A percentile compares a stretch with the other conserved stretches of the same genome.
Evolutionary conservation across 2,329 filamentous ascomycete species (phyloP).

Genomic region (Thermothelomyces thermophilus): DNA sequence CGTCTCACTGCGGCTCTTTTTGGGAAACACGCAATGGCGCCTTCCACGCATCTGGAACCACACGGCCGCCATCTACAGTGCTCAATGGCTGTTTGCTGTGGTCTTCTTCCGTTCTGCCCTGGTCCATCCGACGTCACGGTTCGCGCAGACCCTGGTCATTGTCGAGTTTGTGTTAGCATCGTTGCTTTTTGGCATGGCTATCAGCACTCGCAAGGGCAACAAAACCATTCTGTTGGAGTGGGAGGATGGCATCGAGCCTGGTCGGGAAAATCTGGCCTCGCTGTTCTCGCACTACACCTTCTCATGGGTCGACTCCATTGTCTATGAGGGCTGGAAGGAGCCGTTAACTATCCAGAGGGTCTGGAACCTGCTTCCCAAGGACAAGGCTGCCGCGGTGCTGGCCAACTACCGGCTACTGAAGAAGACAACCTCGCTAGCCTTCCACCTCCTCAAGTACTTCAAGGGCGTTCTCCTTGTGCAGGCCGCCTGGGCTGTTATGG

Average conservation of each 20-base stretch:
- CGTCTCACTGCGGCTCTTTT: conserved; percentile 63
- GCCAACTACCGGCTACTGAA: conserved; percentile 78
- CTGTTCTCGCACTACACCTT: conserved; percentile 84
- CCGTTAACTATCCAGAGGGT: conserved; percentile 77
- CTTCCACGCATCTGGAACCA: conserved; percentile 84
- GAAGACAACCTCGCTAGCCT: conserved; percentile 70
- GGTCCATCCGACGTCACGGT: conserved; percentile 63
- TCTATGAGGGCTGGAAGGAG: conserved; percentile 82
- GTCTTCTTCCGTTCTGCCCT: conserved; percentile 79
- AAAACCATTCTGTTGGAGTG: conserved; percentile 82
- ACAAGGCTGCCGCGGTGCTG: conserved; percentile 78
- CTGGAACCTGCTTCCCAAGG: conserved; percentile 83
- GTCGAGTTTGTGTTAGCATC: conserved; percentile 69
- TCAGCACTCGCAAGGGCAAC: conserved; percentile 86
- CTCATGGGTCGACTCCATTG: conserved; percentile 81
- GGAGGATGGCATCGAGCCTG: conserved; percentile 81
- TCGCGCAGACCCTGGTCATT: conserved; percentile 59
- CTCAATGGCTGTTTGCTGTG: conserved; percentile 72
- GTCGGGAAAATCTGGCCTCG: conserved; percentile 79
- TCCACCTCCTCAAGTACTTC: conserved; percentile 82
- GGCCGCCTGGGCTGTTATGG: conserved; percentile 70
- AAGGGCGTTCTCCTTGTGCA: conserved; percentile 68
- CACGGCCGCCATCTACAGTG: conserved; percentile 74
- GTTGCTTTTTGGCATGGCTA: conserved; percentile 66
- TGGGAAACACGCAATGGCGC: conserved; percentile 57